A percentile compares a stretch with the other conserved stretches of the same genome.
Evolutionary conservation across 108 stramenopile genomes (phyloP).

Genomic region (Poteriospumella lacustris): DNA sequence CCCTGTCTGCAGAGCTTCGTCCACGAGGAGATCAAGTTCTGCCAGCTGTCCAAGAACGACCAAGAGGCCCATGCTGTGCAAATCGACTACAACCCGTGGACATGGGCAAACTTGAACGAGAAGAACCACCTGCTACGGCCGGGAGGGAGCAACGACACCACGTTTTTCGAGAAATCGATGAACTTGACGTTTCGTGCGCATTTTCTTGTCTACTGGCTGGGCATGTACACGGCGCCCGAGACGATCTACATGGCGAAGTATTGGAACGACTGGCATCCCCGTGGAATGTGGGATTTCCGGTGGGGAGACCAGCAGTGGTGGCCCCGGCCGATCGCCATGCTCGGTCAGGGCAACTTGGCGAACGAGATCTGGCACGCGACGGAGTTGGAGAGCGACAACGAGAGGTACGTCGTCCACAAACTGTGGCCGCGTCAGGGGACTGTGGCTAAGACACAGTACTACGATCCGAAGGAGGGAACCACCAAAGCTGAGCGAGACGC

Average conservation of each 20-base stretch:
- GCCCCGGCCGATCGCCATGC: constrained; percentile 4
- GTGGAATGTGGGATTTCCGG: constrained; percentile 21
- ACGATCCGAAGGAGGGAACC: background rate
- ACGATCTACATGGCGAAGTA: background rate
- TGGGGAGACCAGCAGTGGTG: constrained; percentile 23
- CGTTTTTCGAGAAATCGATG: background rate
- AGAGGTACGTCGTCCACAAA: background rate
- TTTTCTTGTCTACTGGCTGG: background rate
- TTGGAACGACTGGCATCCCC: constrained; percentile 14
- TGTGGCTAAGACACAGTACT: background rate
- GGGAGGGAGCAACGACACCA: background rate
- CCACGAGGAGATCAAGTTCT: background rate
- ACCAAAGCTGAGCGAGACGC: background rate
- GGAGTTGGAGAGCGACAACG: background rate
- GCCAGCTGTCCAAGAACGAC: too few species aligned
- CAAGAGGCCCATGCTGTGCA: too few species aligned
- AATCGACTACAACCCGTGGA: too few species aligned
- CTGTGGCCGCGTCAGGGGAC: background rate
- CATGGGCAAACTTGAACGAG: too few species aligned
- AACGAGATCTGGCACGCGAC: background rate
- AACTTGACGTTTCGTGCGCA: constrained; percentile 1
- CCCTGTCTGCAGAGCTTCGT: background rate
- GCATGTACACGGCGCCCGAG: background rate
- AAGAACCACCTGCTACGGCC: too few species aligned
- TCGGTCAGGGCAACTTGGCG: background rate